Percentiles rank a stretch among this genome's conserved stretches.
Evolutionary conservation across 805 yeast genomes (phyloP).

Genomic region (Candida saitoana): DNA sequence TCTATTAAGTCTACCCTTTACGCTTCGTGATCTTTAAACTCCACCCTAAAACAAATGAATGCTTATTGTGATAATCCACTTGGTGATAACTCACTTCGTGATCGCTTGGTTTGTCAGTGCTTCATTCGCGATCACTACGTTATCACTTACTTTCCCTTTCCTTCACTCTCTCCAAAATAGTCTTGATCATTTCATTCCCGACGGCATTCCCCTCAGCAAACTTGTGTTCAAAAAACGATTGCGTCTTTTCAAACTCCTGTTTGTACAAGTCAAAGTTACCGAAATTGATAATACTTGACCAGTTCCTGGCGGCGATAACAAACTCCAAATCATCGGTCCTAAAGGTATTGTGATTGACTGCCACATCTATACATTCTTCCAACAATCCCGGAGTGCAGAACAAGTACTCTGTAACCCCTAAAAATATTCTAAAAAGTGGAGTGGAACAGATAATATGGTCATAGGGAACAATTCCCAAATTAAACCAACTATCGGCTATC

Average conservation of each 20-base stretch:
- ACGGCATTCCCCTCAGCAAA: slow-evolving; percentile 80
- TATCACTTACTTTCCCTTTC: slow-evolving; percentile 24
- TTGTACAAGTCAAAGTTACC: slow-evolving; percentile 74
- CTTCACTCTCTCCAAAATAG: slow-evolving; percentile 49
- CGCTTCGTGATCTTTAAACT: no score
- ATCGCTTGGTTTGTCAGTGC: no score
- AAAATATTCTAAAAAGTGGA: slow-evolving; percentile 82
- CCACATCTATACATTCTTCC: slow-evolving; percentile 75
- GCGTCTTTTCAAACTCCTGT: slow-evolving; percentile 71
- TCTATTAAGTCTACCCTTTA: no score
- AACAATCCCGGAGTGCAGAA: slow-evolving; percentile 79
- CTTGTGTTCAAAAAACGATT: slow-evolving; percentile 80
- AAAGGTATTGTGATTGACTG: slow-evolving; percentile 61
- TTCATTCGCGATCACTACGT: no score
- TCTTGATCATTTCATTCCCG: slow-evolving; percentile 92
- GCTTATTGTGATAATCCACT: no score
- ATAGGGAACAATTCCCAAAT: slow-evolving; percentile 81
- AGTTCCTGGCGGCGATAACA: slow-evolving; percentile 81
- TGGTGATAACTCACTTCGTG: no score
- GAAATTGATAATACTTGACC: slow-evolving; percentile 78
- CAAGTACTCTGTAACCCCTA: slow-evolving; percentile 90
- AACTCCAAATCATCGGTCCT: slow-evolving; percentile 90
- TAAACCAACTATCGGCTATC: slow-evolving; percentile 91
- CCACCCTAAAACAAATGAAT: no score
- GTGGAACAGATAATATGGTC: slow-evolving; percentile 97